Evolutionary conservation across 306 rosid genomes (phyloP).

Genomic region (Dalbergia cultrata): DNA sequence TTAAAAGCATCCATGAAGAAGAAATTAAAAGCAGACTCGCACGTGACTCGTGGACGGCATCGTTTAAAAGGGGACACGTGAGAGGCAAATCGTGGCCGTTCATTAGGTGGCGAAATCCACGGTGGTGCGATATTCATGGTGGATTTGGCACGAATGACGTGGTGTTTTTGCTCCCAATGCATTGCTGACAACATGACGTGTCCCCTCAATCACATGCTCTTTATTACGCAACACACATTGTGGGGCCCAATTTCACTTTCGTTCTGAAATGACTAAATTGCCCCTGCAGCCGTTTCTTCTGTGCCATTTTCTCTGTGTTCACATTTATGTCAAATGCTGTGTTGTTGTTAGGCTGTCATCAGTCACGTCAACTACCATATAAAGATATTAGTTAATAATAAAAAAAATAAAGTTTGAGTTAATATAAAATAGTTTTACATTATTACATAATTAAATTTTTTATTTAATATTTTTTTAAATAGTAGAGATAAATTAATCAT

Average conservation of each 20-base stretch:
- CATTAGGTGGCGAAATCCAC: neutral
- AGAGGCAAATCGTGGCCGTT: slow-evolving; percentile 6
- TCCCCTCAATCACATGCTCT: slow-evolving; percentile 35
- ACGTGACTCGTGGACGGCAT: slow-evolving; percentile 35
- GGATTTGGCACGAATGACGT: slow-evolving; percentile 6
- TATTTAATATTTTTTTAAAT: too few species aligned
- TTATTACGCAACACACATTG: neutral
- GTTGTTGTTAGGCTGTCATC: too few species aligned
- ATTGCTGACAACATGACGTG: slow-evolving; percentile 43
- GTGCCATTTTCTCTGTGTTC: neutral
- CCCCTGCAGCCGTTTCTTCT: neutral
- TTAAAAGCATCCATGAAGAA: neutral
- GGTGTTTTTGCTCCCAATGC: neutral
- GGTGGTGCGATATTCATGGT: slow-evolving; percentile 17
- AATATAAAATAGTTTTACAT: too few species aligned
- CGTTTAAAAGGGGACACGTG: slow-evolving; percentile 26
- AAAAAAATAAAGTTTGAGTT: too few species aligned
- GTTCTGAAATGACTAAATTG: neutral
- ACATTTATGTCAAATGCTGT: neutral
- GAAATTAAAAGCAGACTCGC: neutral
- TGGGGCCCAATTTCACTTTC: neutral
- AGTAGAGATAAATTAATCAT: too few species aligned
- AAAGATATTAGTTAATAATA: too few species aligned
- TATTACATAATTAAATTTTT: too few species aligned
- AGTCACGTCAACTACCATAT: too few species aligned